Evolutionary conservation across 805 yeast genomes (phyloP).

Genomic region (Isabelozyma pseudorhagii): DNA sequence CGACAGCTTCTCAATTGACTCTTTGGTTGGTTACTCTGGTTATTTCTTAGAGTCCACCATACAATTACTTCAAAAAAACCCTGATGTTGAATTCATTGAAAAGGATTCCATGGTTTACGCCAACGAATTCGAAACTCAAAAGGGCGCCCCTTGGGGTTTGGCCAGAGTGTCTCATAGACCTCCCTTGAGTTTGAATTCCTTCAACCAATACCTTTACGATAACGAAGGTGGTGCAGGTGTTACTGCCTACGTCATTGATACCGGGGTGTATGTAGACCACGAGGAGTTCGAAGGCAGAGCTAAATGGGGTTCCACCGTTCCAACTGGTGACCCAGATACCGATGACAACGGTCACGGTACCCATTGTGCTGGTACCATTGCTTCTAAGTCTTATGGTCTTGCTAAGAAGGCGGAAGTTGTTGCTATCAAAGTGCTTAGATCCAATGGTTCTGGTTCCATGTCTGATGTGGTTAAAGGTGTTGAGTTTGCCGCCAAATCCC

Average conservation of each 20-base stretch:
- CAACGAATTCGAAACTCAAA: slow-evolving; percentile 61
- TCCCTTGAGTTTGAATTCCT: slow-evolving; percentile 61
- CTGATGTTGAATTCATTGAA: slow-evolving; percentile 68
- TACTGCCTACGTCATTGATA: slow-evolving; percentile 76
- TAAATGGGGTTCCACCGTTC: slow-evolving; percentile 80
- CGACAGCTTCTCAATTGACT: slow-evolving; percentile 59
- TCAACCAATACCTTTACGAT: slow-evolving; percentile 72
- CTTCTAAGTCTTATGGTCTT: slow-evolving; percentile 77
- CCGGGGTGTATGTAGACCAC: slow-evolving; percentile 67
- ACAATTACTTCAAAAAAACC: slow-evolving; percentile 66
- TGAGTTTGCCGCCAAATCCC: slow-evolving; percentile 37
- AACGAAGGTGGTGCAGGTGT: slow-evolving; percentile 76
- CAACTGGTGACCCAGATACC: slow-evolving; percentile 59
- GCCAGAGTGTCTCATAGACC: slow-evolving; percentile 86
- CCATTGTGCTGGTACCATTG: slow-evolving; percentile 88
- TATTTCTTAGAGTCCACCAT: slow-evolving; percentile 72
- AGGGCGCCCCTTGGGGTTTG: slow-evolving; percentile 93
- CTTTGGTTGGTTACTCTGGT: slow-evolving; percentile 79
- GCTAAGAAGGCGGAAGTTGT: slow-evolving; percentile 54
- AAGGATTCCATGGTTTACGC: slow-evolving; percentile 69
- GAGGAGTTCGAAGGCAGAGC: slow-evolving; percentile 77
- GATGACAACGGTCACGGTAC: slow-evolving; percentile 90
- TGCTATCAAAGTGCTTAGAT: slow-evolving; percentile 41
- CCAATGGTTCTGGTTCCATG: slow-evolving; percentile 37
- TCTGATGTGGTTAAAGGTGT: slow-evolving; percentile 43